Evolutionary conservation across 2,329 filamentous ascomycete genomes (phyloP).

Genomic region (Colletotrichum melonis): DNA sequence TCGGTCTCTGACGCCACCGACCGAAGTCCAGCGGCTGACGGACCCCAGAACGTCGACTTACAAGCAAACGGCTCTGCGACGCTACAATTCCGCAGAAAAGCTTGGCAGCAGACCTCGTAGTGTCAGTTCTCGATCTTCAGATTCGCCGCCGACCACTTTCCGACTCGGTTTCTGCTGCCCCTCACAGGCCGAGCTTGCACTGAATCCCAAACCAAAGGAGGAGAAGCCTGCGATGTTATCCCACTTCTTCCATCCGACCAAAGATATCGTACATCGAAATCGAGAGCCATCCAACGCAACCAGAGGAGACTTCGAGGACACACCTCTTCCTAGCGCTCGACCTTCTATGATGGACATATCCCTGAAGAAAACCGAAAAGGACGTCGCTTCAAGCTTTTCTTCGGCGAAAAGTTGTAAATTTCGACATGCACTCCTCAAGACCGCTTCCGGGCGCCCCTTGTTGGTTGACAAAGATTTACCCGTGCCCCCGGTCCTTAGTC

Average conservation of each 20-base stretch:
- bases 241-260: conserved; percentile 29
- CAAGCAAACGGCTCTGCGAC: conserved; percentile 10
- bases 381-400: not conserved
- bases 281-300: not conserved
- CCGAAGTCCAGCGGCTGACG: conserved; percentile 24
- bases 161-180: not conserved
- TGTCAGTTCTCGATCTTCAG: not conserved
- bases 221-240: conserved; percentile 27
- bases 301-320: conserved; percentile 46
- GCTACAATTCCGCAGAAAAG: conserved; percentile 21
- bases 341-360: conserved; percentile 41
- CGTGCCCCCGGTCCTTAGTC: conserved; percentile 36
- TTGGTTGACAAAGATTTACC: conserved; percentile 39
- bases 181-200: not conserved
- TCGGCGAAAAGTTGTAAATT: conserved; percentile 26
- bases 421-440: conserved; percentile 42
- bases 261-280: not conserved
- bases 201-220: not conserved
- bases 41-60: conserved; percentile 17
- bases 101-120: not conserved
- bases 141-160: not conserved
- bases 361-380: conserved; percentile 20
- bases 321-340: conserved; percentile 46
- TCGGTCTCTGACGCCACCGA: conserved; percentile 27
- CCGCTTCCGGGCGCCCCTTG: conserved; percentile 33